Evolutionary conservation across 495 filamentous ascomycete species (phyloP), one percentile per base, ranked within the genome.

Genomic region (Penicillium roqueforti): DNA sequence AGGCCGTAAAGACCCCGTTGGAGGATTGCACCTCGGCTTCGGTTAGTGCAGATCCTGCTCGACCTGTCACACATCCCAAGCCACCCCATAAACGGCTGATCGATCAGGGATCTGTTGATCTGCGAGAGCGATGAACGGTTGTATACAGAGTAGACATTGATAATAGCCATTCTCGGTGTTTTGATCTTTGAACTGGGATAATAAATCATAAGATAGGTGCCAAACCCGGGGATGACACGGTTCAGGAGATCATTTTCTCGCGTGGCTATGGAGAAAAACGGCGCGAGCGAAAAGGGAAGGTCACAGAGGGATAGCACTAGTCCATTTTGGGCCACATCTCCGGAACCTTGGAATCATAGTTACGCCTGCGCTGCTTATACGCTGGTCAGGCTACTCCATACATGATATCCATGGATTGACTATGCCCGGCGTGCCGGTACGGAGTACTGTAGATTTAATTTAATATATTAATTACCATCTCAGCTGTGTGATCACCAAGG

Each of bases 41-140:
- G 55, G 50, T 55, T 68, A 68, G 66, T 68, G 66, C 66, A 68
- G 66, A 68, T 68, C 66, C 57, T 67, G 59, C 58, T 64, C 53
- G 42, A 67, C 63, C 63, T 64, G 63, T 64, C 63, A 67, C 63
- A 66, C 55, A 58, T 31, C n/a, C n/a, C n/a, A 32, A 19, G 19
- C 41, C 45, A 55, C 57, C 57, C 63, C 60, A 58, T 63, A 58
- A 66, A 66, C 63, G 63, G 63, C 47, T 59, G 60, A 59, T 55
- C 59, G 62, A 57, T 62, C 59, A 54, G 55, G 53, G 57, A 60
- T 56, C 50, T 43, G 52, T 58, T 49, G 54, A 63, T 60, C 54
- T 51, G 9, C 37, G 23, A 51, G 5, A 42, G 25, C 26, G 28
- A 20, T 19, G 10, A 40, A 11, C 9, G 19, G 26, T 36, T 8